Conservation (phyloP, 2,329 filamentous ascomycete species). For the Neospermospora avenae region DNA sequence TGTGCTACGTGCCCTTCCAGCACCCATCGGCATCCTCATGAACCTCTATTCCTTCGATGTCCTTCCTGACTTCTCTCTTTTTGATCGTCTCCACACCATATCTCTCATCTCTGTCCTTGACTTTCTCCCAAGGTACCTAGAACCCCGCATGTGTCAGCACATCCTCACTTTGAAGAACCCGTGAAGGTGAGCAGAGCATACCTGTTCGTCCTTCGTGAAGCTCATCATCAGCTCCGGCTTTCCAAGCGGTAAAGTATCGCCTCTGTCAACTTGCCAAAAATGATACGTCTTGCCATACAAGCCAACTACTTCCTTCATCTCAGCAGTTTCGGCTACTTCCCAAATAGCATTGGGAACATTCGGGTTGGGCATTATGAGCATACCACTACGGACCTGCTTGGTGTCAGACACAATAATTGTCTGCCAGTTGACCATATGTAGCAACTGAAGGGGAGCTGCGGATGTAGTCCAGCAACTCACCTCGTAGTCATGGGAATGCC, state of each 20-base stretch:
- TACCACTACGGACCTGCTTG: conserved; percentile 45
- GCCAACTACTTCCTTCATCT: conserved; percentile 73
- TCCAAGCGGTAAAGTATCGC: conserved; percentile 61
- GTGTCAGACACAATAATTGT: neutral
- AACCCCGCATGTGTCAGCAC: neutral
- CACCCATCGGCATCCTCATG: conserved; percentile 45
- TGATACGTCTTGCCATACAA: conserved; percentile 85
- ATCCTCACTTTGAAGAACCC: neutral
- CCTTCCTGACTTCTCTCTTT: conserved; percentile 51
- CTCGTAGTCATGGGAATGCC: conserved; percentile 65
- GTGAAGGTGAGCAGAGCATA: conserved; percentile 22
- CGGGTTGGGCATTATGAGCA: conserved; percentile 71
- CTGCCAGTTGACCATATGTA: conserved; percentile 36
- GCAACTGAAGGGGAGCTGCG: conserved; percentile 61
- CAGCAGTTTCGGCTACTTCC: conserved; percentile 72
- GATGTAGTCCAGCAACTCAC: conserved; percentile 54
- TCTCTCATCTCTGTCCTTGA: conserved; percentile 44
- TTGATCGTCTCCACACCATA: conserved; percentile 49
- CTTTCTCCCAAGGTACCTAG: conserved; percentile 13
- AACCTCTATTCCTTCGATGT: conserved; percentile 47
- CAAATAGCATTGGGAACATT: conserved; percentile 58
- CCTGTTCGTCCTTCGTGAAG: conserved; percentile 49
- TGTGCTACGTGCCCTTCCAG: conserved; percentile 38
- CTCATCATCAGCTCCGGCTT: conserved; percentile 63
- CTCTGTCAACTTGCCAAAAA: conserved; percentile 79